Conservation (phyloP, 2,329 filamentous ascomycete species). For the Rutstroemia sp. region DNA sequence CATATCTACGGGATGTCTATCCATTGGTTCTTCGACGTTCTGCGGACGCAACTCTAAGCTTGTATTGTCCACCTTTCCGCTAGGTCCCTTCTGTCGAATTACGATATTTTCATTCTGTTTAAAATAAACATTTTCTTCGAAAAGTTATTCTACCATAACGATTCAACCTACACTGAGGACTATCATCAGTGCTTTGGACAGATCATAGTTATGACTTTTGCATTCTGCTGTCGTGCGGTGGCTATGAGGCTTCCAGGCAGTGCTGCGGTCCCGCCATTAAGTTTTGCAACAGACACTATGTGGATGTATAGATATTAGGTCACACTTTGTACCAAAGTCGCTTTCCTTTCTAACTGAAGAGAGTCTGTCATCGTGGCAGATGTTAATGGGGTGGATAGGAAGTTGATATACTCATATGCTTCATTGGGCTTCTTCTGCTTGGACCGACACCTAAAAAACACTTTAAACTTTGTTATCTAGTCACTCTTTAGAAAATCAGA, state of each 20-base stretch:
- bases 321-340: constrained; percentile 14
- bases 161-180: constrained; percentile 49
- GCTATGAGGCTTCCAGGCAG: constrained; percentile 16
- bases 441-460: constrained; percentile 13
- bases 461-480: constrained; percentile 29
- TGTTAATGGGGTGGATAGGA: constrained; percentile 18
- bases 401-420: constrained; percentile 23
- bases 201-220: constrained; percentile 55
- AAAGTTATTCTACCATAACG: constrained; percentile 36
- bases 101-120: constrained; percentile 28
- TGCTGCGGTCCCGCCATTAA: constrained; percentile 20
- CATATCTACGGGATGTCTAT: constrained; percentile 29
- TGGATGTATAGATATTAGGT: constrained; percentile 22
- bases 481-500: constrained; percentile 26
- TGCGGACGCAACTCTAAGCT: constrained; percentile 25
- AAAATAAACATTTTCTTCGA: constrained; percentile 29
- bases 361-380: constrained; percentile 18
- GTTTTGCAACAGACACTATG: constrained; percentile 20
- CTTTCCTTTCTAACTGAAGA: constrained; percentile 10
- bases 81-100: constrained; percentile 18
- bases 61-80: constrained; percentile 20
- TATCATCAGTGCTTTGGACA: constrained; percentile 51
- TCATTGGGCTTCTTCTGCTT: constrained; percentile 23
- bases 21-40: constrained; percentile 26
- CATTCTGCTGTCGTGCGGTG: constrained; percentile 25